Conservation (phyloP, 2,329 filamentous ascomycete species). For the Scedosporium boydii region DNA sequence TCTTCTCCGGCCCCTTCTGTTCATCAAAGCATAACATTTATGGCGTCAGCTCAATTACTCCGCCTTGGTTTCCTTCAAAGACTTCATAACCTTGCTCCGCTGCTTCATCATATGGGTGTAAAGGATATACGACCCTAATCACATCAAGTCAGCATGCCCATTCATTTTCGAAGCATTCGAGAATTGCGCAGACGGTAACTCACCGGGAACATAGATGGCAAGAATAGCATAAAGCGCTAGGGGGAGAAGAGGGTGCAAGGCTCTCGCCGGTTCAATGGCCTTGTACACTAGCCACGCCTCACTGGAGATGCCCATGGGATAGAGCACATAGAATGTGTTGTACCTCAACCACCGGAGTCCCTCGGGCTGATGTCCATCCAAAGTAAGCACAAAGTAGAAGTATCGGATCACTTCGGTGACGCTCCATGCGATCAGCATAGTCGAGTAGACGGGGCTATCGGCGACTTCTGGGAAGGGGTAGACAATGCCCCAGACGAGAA, state of each 20-base stretch:
- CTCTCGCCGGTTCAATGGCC: conserved; percentile 50
- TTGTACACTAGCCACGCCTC: conserved; percentile 75
- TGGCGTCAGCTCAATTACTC: conserved; percentile 17
- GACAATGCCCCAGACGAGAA: conserved; percentile 82
- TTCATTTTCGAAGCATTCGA: too few relatives aligned
- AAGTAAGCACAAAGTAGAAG: conserved; percentile 74
- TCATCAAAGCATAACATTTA: background rate
- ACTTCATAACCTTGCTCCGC: conserved; percentile 66
- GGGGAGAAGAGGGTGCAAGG: conserved; percentile 38
- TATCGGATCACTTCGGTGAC: conserved; percentile 91
- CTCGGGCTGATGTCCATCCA: conserved; percentile 51
- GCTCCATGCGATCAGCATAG: conserved; percentile 81
- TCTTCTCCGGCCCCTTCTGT: background rate
- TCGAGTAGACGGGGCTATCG: conserved; percentile 53
- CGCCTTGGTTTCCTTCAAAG: conserved; percentile 41
- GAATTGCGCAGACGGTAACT: conserved; percentile 20
- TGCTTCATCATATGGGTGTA: conserved; percentile 95
- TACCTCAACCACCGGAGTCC: conserved; percentile 75
- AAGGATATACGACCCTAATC: conserved; percentile 62
- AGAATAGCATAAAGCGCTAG: conserved; percentile 57
- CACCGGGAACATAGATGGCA: conserved; percentile 71
- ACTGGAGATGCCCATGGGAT: conserved; percentile 82
- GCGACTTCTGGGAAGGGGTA: conserved; percentile 62
- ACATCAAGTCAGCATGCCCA: background rate
- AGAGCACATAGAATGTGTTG: conserved; percentile 87